These are phyloP conservation scores for Fragosphaeria purpurea DNA, from an alignment of 2,329 filamentous ascomycete species.

Conservation along the genomic window DNA sequence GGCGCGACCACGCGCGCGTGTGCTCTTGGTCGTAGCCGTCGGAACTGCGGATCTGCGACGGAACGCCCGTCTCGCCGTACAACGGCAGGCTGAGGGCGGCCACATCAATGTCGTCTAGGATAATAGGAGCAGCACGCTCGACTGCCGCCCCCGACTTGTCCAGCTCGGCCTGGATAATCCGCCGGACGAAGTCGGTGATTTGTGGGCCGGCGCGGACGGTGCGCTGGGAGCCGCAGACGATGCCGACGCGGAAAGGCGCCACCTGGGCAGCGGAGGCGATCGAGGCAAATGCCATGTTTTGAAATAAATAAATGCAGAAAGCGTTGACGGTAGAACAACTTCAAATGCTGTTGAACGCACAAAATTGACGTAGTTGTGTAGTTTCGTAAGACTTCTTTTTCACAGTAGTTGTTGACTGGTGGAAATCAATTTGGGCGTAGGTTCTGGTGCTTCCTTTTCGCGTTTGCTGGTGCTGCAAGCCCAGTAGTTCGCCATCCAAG, in stretches of 20 bases:
- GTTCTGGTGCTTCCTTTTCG: no score
- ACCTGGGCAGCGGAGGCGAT: neutral
- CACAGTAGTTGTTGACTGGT: no score
- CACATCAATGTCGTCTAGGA: conserved; percentile 20
- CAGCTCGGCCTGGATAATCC: conserved; percentile 9
- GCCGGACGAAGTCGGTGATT: conserved; percentile 14
- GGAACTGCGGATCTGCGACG: conserved; percentile 18
- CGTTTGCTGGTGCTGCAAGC: no score
- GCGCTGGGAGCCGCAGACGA: conserved; percentile 19
- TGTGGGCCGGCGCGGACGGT: conserved; percentile 16
- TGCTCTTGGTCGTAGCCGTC: conserved; percentile 23
- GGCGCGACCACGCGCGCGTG: conserved; percentile 24
- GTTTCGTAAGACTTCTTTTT: no score
- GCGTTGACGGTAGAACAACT: no score
- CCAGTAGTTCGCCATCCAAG: no score
- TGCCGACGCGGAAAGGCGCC: conserved; percentile 13
- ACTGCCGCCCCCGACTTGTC: neutral
- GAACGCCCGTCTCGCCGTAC: conserved; percentile 24
- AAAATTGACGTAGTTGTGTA: no score
- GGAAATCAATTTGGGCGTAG: no score
- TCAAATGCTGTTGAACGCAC: no score
- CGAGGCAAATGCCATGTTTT: neutral
- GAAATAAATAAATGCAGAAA: no score
- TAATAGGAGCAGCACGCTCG: neutral
- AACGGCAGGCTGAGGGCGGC: conserved; percentile 24